Evolutionary conservation across 768 basidiomycete genomes (phyloP), one percentile per base, ranked within the genome.

Genomic region (Fomitopsis serialis): DNA sequence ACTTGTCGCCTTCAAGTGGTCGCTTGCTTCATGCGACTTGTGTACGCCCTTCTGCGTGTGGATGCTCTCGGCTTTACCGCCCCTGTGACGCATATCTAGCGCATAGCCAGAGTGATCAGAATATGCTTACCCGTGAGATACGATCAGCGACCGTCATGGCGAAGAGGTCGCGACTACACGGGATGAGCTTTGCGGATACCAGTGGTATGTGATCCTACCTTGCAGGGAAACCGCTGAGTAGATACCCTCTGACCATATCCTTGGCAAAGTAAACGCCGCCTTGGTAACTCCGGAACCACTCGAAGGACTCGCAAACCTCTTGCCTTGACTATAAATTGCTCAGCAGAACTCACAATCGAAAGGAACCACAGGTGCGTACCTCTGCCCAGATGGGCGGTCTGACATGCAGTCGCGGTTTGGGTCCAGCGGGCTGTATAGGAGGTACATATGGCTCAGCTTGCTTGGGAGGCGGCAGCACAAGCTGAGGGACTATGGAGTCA

Each of bases 251-350:
- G 17, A 78, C 87, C 17, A 78, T 66, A 50, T 81, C 77, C 23
- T 80, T 72, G 22, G 68, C 66, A 48, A 76, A 80, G 65, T 92
- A 92, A 5, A 93, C 89, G 8, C 90, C 90, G 11, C 87, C 72
- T 66, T 93, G 90, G 63, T 89, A 92, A 57, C 79, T 84, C 29
- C 80, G 74, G 66, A 87, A 89, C 77, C 81, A 84, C 21, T 84
- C 81, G 45, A 85, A 81, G 4, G 84, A 79, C 66, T 92, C 90
- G 70, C 90, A 92, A 1, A 92, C 76, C 69, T 92, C 90, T 69
- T 91, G 89, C 40, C 90, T 81, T 23, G 88, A 86, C 89, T 91
- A 48, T 56, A 32, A 11, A 32, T 11, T 11, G 11, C 5, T 6
- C 5, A 32, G 13, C 37, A 58, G 24, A n/a, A 35, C 19, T 23